phyloP scores from a whole-genome alignment of 2,329 filamentous ascomycete species.

The Pseudocercospora macadamiae region DNA sequence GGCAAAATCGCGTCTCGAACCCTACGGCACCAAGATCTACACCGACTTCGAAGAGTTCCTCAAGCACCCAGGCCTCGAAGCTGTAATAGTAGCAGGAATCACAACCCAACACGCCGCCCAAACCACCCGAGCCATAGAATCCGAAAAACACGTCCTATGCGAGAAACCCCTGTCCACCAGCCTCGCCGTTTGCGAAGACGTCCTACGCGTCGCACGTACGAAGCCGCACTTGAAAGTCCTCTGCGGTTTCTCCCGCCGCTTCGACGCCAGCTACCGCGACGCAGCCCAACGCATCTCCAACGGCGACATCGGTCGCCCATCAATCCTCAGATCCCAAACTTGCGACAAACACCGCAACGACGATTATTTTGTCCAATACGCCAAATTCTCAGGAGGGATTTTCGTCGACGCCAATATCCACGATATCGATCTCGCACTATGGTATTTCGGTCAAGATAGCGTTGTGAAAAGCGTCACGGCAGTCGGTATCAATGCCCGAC shows the following conservation, averaged over 20 bases:
- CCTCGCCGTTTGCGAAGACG: conserved; percentile 61
- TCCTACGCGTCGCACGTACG: conserved; percentile 59
- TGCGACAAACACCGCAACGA: conserved; percentile 67
- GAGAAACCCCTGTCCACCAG: conserved; percentile 64
- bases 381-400: conserved; percentile 67
- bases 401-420: conserved; percentile 74
- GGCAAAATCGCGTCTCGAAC: conserved; percentile 55
- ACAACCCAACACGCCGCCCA: conserved; percentile 61
- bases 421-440: conserved; percentile 68
- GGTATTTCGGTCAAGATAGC: conserved; percentile 62
- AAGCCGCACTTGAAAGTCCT: conserved; percentile 66
- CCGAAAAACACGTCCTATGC: conserved; percentile 60
- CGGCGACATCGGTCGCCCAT: conserved; percentile 62
- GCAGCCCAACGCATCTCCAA: conserved; percentile 56
- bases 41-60: conserved; percentile 61
- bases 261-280: conserved; percentile 67
- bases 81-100: conserved; percentile 59
- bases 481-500: conserved; percentile 61
- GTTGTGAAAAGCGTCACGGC: conserved; percentile 60
- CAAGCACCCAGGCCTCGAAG: conserved; percentile 57
- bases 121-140: conserved; percentile 59
- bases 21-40: conserved; percentile 57
- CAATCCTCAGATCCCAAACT: conserved; percentile 66
- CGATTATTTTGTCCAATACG: conserved; percentile 70
- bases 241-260: conserved; percentile 68